Evolutionary conservation across 306 rosid genomes (phyloP).

Genomic region (Corylus heterophylla): DNA sequence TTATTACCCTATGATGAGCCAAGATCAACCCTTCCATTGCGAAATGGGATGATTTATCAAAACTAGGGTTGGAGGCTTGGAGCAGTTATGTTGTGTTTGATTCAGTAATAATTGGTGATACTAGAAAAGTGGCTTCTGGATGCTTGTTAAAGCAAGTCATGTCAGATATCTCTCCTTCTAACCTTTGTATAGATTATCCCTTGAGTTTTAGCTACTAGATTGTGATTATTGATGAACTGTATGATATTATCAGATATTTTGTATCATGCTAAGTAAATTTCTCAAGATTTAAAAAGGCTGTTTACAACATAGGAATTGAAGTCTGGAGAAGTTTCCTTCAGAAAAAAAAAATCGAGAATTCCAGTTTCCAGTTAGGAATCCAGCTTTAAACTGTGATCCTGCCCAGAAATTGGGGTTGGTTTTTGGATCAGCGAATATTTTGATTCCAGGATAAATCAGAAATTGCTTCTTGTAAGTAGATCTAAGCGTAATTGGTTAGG

Average conservation of each 20-base stretch:
- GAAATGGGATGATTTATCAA: not conserved
- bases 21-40: not conserved
- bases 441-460: not conserved
- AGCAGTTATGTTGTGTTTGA: not conserved
- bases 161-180: not conserved
- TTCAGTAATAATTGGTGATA: not conserved
- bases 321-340: not conserved
- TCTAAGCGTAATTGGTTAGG: not conserved
- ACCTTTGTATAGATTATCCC: no score
- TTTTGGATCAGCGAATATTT: not conserved
- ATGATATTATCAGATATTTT: not conserved
- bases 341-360: not conserved
- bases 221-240: not conserved
- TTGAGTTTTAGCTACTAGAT: not conserved
- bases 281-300: not conserved
- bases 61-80: not conserved
- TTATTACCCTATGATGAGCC: not conserved
- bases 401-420: not conserved
- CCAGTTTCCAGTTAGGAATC: not conserved
- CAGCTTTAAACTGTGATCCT: not conserved
- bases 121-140: not conserved
- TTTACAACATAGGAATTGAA: not conserved
- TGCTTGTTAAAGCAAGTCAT: not conserved
- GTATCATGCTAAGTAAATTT: not conserved
- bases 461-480: not conserved